Conservation (phyloP, 108 stramenopile species). For the Seminavis robusta region DNA sequence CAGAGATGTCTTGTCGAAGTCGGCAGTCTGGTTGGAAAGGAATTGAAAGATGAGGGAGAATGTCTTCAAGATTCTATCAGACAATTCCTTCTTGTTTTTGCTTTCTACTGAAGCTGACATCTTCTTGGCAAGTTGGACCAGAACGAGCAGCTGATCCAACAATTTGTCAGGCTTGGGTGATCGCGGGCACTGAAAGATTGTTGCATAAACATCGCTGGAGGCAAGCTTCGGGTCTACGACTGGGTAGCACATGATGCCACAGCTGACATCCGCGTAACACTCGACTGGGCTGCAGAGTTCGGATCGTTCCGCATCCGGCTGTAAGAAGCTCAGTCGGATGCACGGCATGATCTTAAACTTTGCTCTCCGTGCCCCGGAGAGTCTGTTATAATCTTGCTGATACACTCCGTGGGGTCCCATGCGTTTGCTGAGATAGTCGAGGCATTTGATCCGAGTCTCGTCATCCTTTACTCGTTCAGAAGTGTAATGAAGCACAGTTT, state of each 20-base stretch:
- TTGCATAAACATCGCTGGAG: conserved; percentile 32
- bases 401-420: conserved; percentile 59
- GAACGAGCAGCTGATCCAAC: conserved; percentile 41
- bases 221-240: conserved; percentile 46
- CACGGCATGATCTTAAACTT: conserved; percentile 59
- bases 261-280: conserved; percentile 48
- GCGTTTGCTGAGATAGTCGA: conserved; percentile 55
- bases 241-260: conserved; percentile 63
- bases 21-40: conserved; percentile 50
- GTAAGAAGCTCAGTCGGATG: conserved; percentile 28
- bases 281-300: conserved; percentile 36
- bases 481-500: conserved; percentile 40
- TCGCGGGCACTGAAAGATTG: conserved; percentile 40
- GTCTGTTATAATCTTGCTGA: conserved; percentile 29
- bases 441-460: conserved; percentile 24
- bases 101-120: conserved; percentile 13
- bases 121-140: conserved; percentile 33
- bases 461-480: conserved; percentile 29
- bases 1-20: conserved; percentile 33
- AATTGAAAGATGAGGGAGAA: conserved; percentile 35
- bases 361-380: not conserved
- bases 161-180: conserved; percentile 45
- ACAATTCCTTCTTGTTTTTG: not conserved
- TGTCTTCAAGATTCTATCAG: conserved; percentile 12
- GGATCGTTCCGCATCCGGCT: conserved; percentile 19